Base-by-base conservation (phyloP, 2,329 filamentous ascomycete genomes). In the Fusarium chaquense region DNA sequence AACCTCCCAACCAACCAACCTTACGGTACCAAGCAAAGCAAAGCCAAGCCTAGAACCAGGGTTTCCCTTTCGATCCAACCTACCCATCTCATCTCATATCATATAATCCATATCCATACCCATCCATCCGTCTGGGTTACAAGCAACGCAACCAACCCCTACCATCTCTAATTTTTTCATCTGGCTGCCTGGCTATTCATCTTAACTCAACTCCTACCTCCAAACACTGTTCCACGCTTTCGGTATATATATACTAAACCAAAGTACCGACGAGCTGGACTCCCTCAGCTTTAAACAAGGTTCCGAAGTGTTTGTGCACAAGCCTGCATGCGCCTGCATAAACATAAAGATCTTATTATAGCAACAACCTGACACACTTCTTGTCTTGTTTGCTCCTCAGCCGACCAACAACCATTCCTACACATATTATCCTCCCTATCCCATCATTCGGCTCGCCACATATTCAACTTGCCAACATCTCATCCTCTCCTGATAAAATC, bases 291-390 rank as follows among this genome's bases (percentile, higher is more conserved):
- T 51, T 67, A 63, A 55, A 63, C 58, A 59, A 67, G 67, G 32
- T 52, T 46, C 38, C 43, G 38, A 46, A 36, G 58, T 68, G 67
- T 60, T 70, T 70, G 63, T 60, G 56, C 64, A 59, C 45, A 45
- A 40, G 35, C 51, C 55, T 57, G 54, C 65, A 57, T 43, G 36
- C 59, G 49, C 57, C 44, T 62, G 55, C 66, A 61, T 63, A 50
- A 62, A 47, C 46, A 51, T 20, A 10, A 24, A 18, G 22, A 67
- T 50, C 58, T 51, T 57, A 46, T 61, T 50, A 65, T 65, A 68
- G 53, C 61, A 55, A 62, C 65, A 71, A 46, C 33, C 67, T 70
- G 58, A 70, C 63, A 70, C 67, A 26, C 62, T 60, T 56, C 67
- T 36, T 64, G 62, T 63, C 54, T 58, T 70, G 61, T 59, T 65